Evolutionary conservation across 495 filamentous ascomycete species (phyloP).

Genomic region (Glonium stellatum): DNA sequence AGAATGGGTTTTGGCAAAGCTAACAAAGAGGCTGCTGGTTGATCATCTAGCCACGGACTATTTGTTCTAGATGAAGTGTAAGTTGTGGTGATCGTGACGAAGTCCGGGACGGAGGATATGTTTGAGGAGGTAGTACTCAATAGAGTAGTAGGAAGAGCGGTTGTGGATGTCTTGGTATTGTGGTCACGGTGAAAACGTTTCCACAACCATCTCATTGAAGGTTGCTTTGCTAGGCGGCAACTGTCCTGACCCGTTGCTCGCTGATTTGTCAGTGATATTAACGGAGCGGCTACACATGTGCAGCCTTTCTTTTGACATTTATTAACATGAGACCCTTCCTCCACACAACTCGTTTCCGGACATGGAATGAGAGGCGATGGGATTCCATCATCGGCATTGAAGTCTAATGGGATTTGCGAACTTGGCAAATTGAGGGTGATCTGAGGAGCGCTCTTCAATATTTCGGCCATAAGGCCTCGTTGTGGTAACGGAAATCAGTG

Average conservation of each 20-base stretch:
- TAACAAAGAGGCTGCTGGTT: neutral
- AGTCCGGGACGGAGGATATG: neutral
- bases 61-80: neutral
- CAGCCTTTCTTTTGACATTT: neutral
- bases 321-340: neutral
- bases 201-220: neutral
- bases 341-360: neutral
- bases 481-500: neutral
- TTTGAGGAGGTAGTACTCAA: neutral
- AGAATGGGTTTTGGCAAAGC: neutral
- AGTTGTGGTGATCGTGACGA: neutral
- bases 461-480: constrained; percentile 13
- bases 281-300: neutral
- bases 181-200: neutral
- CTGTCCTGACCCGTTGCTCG: neutral
- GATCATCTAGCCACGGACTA: neutral
- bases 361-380: neutral
- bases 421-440: constrained; percentile 17
- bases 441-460: constrained; percentile 7
- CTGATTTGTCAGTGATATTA: neutral
- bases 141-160: neutral
- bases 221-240: neutral
- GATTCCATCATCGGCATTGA: neutral
- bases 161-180: neutral
- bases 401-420: constrained; percentile 21